phyloP scores from a whole-genome alignment of 2,329 filamentous ascomycete species.

The Colletotrichum sublineola region DNA sequence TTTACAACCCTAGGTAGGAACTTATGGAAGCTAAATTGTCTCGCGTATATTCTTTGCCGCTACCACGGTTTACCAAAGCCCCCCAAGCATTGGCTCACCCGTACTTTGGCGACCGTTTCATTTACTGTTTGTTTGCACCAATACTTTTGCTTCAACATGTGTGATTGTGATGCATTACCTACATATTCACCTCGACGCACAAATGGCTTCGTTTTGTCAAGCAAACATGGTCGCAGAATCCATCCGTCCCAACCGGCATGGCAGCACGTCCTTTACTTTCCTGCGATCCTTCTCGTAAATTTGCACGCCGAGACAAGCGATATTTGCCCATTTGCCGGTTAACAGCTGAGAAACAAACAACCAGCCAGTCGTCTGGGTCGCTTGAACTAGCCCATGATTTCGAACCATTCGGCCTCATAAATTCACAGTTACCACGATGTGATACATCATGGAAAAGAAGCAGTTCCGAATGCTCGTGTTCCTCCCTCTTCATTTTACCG shows the following conservation, averaged over 20 bases:
- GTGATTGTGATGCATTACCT: constrained; percentile 20
- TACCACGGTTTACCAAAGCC: background rate
- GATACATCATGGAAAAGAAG: constrained; percentile 15
- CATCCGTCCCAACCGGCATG: background rate
- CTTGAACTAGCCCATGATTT: constrained; percentile 2
- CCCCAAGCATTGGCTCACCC: constrained; percentile 10
- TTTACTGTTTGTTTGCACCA: constrained; percentile 12
- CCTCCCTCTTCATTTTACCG: constrained; percentile 8
- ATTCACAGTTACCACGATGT: constrained; percentile 23
- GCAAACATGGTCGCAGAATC: constrained; percentile 3
- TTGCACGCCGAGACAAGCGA: constrained; percentile 21
- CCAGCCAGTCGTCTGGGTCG: constrained; percentile 21
- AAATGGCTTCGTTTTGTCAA: background rate
- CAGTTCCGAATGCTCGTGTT: background rate
- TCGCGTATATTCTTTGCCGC: constrained; percentile 12
- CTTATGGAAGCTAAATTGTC: background rate
- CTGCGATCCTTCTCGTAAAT: background rate
- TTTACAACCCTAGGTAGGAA: background rate
- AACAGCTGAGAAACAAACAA: constrained; percentile 26
- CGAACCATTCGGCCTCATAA: constrained; percentile 1
- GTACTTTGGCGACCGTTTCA: constrained; percentile 11
- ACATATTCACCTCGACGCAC: background rate
- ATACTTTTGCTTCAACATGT: constrained; percentile 1
- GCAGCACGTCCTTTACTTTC: background rate
- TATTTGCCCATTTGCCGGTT: constrained; percentile 5